phyloP scores from a whole-genome alignment of 1,284 basidiomycete genomes.

The Moesziomyces sp. region DNA sequence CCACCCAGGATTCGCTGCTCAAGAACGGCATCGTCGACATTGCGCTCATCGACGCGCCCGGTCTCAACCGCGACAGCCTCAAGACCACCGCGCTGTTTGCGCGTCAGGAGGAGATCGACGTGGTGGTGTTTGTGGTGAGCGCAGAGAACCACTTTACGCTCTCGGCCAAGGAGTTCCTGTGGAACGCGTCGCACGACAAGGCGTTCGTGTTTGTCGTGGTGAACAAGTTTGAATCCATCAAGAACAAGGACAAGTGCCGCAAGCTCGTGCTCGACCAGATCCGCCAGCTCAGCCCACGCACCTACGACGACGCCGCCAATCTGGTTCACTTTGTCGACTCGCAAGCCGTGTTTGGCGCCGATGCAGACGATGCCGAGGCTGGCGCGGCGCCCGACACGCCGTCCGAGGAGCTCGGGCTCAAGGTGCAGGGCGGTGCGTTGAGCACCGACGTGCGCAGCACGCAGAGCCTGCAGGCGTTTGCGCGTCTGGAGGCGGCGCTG shows the following conservation, averaged over 20 bases:
- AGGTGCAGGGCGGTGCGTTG: constrained; percentile 31
- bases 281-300: constrained; percentile 87
- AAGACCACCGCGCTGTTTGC: constrained; percentile 97
- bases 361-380: constrained; percentile 15
- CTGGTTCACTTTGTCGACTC: constrained; percentile 99
- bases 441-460: constrained; percentile 13
- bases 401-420: constrained; percentile 41
- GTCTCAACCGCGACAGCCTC: constrained; percentile 92
- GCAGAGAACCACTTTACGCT: constrained; percentile 99
- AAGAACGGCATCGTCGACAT: constrained; percentile 98
- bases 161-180: constrained; percentile 93
- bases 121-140: constrained; percentile 96
- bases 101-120: constrained; percentile 97
- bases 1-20: constrained; percentile 58
- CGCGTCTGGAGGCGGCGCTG: constrained; percentile 88
- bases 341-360: constrained; percentile 65
- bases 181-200: constrained; percentile 94
- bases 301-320: constrained; percentile 89
- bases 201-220: constrained; percentile 98
- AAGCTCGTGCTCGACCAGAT: constrained; percentile 93
- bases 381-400: constrained; percentile 45
- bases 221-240: constrained; percentile 96
- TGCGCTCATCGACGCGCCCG: constrained; percentile 97
- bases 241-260: constrained; percentile 93
- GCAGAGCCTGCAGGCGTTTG: constrained; percentile 72